A percentile compares a stretch with the other conserved stretches of the same genome.
Evolutionary conservation across 177 flowering plant genomes (phyloP).

Genomic region (Vitis hybrid): DNA sequence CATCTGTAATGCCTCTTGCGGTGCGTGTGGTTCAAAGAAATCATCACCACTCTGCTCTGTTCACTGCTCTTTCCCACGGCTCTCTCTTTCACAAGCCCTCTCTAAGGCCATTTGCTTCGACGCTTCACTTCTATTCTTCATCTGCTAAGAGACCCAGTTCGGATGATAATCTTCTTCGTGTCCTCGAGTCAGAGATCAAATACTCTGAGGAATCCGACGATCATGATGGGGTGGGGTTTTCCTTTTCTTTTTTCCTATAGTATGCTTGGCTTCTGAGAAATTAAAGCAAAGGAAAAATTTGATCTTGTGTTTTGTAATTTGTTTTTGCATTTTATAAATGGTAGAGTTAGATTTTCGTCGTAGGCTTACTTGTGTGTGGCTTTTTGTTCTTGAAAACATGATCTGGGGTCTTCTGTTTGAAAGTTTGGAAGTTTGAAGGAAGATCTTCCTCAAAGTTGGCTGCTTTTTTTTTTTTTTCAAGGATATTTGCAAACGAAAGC

Average conservation of each 20-base stretch:
- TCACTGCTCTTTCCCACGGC: slow-evolving; percentile 26
- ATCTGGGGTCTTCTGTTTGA: no score
- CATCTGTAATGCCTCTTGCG: slow-evolving; percentile 40
- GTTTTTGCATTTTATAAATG: no score
- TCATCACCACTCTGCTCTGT: slow-evolving; percentile 23
- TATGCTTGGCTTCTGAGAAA: background rate
- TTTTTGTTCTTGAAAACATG: no score
- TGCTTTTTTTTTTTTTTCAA: no score
- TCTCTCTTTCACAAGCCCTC: slow-evolving; percentile 18
- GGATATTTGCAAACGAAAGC: no score
- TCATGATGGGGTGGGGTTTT: slow-evolving; percentile 37
- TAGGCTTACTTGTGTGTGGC: no score
- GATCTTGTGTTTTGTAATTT: no score
- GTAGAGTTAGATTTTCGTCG: no score
- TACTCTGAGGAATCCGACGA: slow-evolving; percentile 55
- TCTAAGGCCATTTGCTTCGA: slow-evolving; percentile 11
- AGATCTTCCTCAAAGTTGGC: no score
- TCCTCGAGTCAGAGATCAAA: slow-evolving; percentile 58
- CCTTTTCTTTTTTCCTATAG: background rate
- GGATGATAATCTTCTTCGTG: slow-evolving; percentile 46
- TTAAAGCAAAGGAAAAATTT: background rate
- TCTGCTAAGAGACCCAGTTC: slow-evolving; percentile 30
- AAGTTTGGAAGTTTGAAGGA: no score
- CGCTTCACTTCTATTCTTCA: slow-evolving; percentile 31
- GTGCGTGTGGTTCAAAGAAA: slow-evolving; percentile 28